Base-by-base conservation (phyloP, 2,329 filamentous ascomycete genomes). In the Scedosporium aurantiacum region DNA sequence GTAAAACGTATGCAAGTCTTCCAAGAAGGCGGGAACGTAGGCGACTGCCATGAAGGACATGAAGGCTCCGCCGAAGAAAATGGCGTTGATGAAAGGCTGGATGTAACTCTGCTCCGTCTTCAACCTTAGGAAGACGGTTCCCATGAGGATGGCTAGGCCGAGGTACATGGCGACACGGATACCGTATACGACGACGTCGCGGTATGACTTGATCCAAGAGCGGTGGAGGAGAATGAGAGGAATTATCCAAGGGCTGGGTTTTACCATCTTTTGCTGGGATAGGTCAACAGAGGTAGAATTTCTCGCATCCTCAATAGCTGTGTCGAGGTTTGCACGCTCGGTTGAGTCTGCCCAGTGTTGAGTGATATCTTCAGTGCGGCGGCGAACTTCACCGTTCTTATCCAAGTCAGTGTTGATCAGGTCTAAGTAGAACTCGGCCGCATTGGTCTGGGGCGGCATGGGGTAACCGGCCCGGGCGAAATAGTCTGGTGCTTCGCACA, bases 11-110 rank as follows among this genome's bases (percentile, higher is more conserved):
- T 82, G 76, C 25, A 86, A 82, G 70, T 95, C 90, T 69, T 96
- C 91, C 50, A 96, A 82, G 71, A 87, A 94, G 0, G 89, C 83
- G 0, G 91, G 91, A 2, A 94, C 88, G 71, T 95, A 95, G 0
- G 91, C 91, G 1, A 95, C 86, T 0, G 87, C 86, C 87, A 90
- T 90, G 74, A 90, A 90, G 47, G 84, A 87, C 84, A 90, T 89
- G 73, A 90, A 90, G 1, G 87, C 87, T 0, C 81, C 83, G 16
- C 87, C 85, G 67, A 88, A 89, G 78, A 88, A 88, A 59, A 95
- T 88, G 57, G 89, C 88, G 70, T 95, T 96, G 72, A 86, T 90
- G 67, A 90, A 89, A 0, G 90, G 85, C 67, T 90, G 87, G 66
- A 96, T 93, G 63, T 88, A 87, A 61, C 80, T 76, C 70, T 95